Evolutionary conservation across 257 asterid species (phyloP), one percentile per base, ranked within the genome.

Genomic region (Salvia rosmarinus): DNA sequence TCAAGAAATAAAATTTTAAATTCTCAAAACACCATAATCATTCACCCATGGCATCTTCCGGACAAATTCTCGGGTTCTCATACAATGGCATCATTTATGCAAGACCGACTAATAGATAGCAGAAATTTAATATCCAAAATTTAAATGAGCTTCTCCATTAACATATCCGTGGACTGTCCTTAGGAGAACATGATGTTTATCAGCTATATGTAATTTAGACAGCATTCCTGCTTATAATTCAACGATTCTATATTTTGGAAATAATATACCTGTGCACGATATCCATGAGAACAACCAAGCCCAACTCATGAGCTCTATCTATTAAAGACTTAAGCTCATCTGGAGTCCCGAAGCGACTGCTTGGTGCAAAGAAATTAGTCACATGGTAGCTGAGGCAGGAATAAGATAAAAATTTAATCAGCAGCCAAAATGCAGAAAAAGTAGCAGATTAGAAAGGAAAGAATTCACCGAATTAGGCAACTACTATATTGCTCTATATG

Each of bases 361-460:
- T 95, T 61, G 99, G 99, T 58, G 99, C 98, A 82, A 95, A 95
- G 91, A 95, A 95, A 68, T 91, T 95, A 46, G 99, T 91, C 78
- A 95, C 99, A 56, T 95, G 99, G 85, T 95, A 95, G 67, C 99
- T 94, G 95, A 51, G 37, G 70, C 81, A 74, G 21, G 44, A n/a
- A 21, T n/a, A n/a, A 74, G 19, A 74, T 37, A 42, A 52, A 74
- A 46, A 11, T 68, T 11, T 61, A 7, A 64, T 83, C 81, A 87
- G 77, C 65, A 70, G 50, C 52, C 47, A 17, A 4, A 40, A 47
- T 3, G 9, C 37, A 54, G 4, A 49, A 44, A 44, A 28, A 39
- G 23, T 39, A 19, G 5, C 30, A 56, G 23, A 42, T 47, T 57
- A 67, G 12, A 39, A 28, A 64, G 65, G 55, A 51, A 21, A 77